A percentile compares a stretch with the other conserved stretches of the same genome.
Conservation (phyloP, 2,329 filamentous ascomycete species). For the Pseudocercospora crystallina region DNA sequence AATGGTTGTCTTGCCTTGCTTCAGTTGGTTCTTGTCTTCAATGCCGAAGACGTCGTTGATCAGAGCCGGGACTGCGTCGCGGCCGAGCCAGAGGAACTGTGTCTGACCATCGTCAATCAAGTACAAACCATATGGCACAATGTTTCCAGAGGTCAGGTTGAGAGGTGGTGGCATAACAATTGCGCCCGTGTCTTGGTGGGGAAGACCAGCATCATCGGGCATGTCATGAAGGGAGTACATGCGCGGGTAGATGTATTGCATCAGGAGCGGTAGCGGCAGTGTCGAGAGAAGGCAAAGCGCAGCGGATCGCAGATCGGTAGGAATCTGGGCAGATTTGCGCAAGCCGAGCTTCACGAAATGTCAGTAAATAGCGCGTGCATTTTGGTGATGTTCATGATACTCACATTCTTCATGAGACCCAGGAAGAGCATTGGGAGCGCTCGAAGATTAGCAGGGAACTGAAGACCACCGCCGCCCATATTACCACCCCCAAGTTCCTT, state of each 20-base stretch:
- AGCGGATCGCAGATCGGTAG: conserved; percentile 87
- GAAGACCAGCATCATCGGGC: conserved; percentile 87
- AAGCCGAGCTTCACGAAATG: conserved; percentile 61
- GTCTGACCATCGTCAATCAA: conserved; percentile 96
- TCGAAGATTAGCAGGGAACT: conserved; percentile 90
- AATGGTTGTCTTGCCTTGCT: conserved; percentile 84
- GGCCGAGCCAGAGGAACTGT: conserved; percentile 95
- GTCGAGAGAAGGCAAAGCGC: conserved; percentile 94
- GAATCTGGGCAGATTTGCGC: conserved; percentile 89
- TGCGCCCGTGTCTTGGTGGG: conserved; percentile 81
- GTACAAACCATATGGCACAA: conserved; percentile 89
- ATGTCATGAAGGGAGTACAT: conserved; percentile 88
- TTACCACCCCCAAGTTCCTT: conserved; percentile 95
- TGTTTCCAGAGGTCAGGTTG: conserved; percentile 83
- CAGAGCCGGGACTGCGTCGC: conserved; percentile 87
- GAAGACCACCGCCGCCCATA: conserved; percentile 86
- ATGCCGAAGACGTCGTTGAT: conserved; percentile 88
- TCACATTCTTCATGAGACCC: conserved; percentile 91
- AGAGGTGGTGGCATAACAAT: conserved; percentile 81
- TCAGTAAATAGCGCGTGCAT: conserved; percentile 27
- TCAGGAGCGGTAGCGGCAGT: conserved; percentile 80
- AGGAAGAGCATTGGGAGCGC: conserved; percentile 88
- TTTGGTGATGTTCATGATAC: conserved; percentile 27
- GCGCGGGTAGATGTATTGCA: conserved; percentile 75
- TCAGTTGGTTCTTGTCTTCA: conserved; percentile 76